These are phyloP conservation scores for Populus hybrid DNA, from an alignment of 441 rosid genomes.

Conservation along the genomic window DNA sequence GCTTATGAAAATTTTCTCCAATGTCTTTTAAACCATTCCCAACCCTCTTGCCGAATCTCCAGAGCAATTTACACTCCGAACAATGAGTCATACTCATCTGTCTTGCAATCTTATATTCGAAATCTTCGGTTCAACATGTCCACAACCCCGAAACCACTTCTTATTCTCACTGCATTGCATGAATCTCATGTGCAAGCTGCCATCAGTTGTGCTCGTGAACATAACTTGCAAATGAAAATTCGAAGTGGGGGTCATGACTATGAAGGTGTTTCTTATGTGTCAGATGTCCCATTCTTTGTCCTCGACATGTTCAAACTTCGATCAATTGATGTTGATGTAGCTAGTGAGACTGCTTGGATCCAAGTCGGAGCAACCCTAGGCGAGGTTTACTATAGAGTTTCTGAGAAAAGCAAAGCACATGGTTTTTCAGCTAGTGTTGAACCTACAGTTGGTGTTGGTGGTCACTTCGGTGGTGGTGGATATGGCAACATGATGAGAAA, in stretches of 20 bases:
- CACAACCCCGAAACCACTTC: slow-evolving; percentile 27
- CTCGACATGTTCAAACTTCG: slow-evolving; percentile 33
- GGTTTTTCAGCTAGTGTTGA: slow-evolving; percentile 63
- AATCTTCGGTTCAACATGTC: slow-evolving; percentile 15
- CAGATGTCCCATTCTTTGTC: slow-evolving; percentile 38
- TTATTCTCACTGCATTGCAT: slow-evolving; percentile 50
- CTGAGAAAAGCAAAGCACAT: slow-evolving; percentile 32
- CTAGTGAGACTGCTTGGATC: slow-evolving; percentile 56
- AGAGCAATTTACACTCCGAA: slow-evolving; percentile 2
- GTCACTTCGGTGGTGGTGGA: slow-evolving; percentile 64
- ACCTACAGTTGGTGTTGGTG: slow-evolving; percentile 62
- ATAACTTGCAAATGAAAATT: slow-evolving; percentile 41
- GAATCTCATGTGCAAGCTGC: slow-evolving; percentile 48
- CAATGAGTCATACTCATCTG: slow-evolving; percentile 6
- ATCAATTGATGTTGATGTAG: slow-evolving; percentile 12
- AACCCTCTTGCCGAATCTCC: slow-evolving; percentile 12
- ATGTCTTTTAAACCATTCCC: slow-evolving; percentile 13
- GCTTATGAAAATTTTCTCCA: slow-evolving; percentile 6
- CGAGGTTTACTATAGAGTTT: slow-evolving; percentile 51
- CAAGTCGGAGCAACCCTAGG: slow-evolving; percentile 60
- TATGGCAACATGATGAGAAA: slow-evolving; percentile 54
- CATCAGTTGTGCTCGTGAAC: slow-evolving; percentile 33
- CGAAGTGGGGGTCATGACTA: slow-evolving; percentile 72
- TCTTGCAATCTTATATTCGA: slow-evolving; percentile 6
- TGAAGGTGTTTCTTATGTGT: slow-evolving; percentile 54